Base-by-base conservation (phyloP, 331 rosid genomes). In the Acacia concinna region DNA sequence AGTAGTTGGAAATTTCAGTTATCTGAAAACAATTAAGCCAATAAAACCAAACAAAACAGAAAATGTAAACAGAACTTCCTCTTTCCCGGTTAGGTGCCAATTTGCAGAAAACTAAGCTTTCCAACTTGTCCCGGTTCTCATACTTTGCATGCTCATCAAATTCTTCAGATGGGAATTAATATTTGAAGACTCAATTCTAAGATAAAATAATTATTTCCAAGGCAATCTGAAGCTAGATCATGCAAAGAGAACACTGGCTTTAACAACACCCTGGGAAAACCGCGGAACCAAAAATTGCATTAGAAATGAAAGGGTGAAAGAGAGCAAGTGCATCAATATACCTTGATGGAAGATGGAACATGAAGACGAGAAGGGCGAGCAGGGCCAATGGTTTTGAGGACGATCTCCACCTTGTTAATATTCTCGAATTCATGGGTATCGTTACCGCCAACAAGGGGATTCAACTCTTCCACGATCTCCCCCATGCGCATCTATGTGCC, bases 381-480 rank as follows among this genome's bases (percentile, higher is more conserved):
- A n/a, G 97, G 99, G 83, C 98, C 99, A 34, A 93, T 83, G 57
- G 94, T 90, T 76, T 88, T 88, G 77, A 95, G 87, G 57, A 93
- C 63, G 84, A 95, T 89, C 38, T 90, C 96, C 15, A 93, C 91
- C 83, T 80, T 85, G 30, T 78, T 73, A 40, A 59, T 64, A 21
- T 23, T 46, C 20, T 64, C 66, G 27, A 20, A 44, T 41, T 69
- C 66, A 20, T 66, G 73, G 37, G 38, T 86, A 23, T 75, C 66
- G 64, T 43, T 49, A 70, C 40, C 51, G 65, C 68, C 69, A 38
- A 32, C 56, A 20, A 67, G 32, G 67, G 74, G 86, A 63, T 20
- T 71, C 34, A 31, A 25, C 62, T 80, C 87, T 52, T 88, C 88
- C n/a, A 77, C 79, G 68, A 91, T 89, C 82, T 87, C 95, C 49